These are phyloP conservation scores for Claviceps sp. DNA, from an alignment of 2,329 filamentous ascomycete species.

Conservation along the genomic window DNA sequence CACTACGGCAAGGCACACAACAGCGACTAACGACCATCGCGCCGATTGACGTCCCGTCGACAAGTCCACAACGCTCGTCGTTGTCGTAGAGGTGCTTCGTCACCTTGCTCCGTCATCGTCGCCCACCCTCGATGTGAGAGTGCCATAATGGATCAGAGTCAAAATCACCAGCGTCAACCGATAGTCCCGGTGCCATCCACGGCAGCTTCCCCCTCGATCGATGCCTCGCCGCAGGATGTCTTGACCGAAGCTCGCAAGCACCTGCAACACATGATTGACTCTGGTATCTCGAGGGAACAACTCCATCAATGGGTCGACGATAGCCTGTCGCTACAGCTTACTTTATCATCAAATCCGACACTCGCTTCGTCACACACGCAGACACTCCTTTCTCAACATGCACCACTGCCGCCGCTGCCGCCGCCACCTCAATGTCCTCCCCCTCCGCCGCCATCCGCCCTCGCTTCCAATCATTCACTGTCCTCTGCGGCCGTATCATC, in stretches of 20 bases:
- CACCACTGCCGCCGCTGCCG: slow-evolving; percentile 15
- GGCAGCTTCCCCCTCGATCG: slow-evolving; percentile 12
- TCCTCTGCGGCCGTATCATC: slow-evolving; percentile 8
- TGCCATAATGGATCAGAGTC: slow-evolving; percentile 20
- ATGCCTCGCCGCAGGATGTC: slow-evolving; percentile 28
- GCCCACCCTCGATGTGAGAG: slow-evolving; percentile 14
- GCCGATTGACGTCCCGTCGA: slow-evolving; percentile 2
- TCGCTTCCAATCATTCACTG: slow-evolving; percentile 10
- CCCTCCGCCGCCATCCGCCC: slow-evolving; percentile 16
- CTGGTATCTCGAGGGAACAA: slow-evolving; percentile 29
- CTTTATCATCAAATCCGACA: slow-evolving; percentile 7
- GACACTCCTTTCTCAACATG: slow-evolving; percentile 12
- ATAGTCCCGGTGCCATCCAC: slow-evolving; percentile 10
- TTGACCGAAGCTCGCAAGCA: slow-evolving; percentile 32
- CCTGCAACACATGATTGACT: slow-evolving; percentile 31
- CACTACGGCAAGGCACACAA: slow-evolving; percentile 4
- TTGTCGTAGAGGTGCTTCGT: slow-evolving; percentile 6
- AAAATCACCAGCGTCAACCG: slow-evolving; percentile 16
- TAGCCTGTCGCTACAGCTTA: slow-evolving; percentile 21
- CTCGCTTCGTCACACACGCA: slow-evolving; percentile 8
- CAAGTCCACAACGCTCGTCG: slow-evolving; percentile 6
- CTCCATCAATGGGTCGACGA: slow-evolving; percentile 28
- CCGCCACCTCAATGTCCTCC: slow-evolving; percentile 12
- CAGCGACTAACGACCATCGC: slow-evolving; percentile 4
- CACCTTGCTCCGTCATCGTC: slow-evolving; percentile 8